A percentile compares a stretch with the other conserved stretches of the same genome.
Conservation (phyloP, 768 basidiomycete genomes). For the Tulasnella sp. region DNA sequence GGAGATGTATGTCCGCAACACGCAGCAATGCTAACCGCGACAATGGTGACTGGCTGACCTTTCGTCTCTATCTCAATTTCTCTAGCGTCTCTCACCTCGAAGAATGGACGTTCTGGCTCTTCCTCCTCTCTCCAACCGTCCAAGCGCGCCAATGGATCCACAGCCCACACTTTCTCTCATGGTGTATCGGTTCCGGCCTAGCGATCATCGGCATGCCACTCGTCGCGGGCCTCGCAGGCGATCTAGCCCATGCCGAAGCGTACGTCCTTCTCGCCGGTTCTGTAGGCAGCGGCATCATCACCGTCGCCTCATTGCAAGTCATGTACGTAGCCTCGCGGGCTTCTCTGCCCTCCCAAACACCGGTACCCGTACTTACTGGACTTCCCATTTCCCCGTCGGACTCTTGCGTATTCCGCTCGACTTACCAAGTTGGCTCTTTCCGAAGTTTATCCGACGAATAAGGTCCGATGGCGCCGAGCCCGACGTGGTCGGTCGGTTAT, state of each 20-base stretch:
- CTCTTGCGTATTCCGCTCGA: neutral
- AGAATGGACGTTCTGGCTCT: conserved; percentile 75
- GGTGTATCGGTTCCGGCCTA: conserved; percentile 53
- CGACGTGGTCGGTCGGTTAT: conserved; percentile 58
- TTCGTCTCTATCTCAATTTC: neutral
- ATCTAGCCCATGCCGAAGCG: conserved; percentile 47
- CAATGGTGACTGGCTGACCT: conserved; percentile 27
- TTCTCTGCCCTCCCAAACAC: conserved; percentile 28
- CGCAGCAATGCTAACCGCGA: conserved; percentile 27
- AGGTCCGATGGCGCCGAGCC: conserved; percentile 54
- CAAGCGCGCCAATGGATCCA: conserved; percentile 61
- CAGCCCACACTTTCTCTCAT: conserved; percentile 63
- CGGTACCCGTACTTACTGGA: neutral
- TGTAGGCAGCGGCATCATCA: neutral
- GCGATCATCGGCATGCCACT: conserved; percentile 63
- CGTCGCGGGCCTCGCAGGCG: conserved; percentile 46
- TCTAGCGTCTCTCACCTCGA: conserved; percentile 46
- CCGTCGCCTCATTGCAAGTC: neutral
- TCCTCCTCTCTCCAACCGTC: conserved; percentile 43
- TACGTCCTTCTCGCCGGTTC: conserved; percentile 61
- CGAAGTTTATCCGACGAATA: neutral
- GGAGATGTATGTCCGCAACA: conserved; percentile 11
- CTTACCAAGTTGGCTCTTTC: neutral
- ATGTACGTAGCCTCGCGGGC: conserved; percentile 24
- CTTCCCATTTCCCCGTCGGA: neutral